These are phyloP conservation scores for Crepidotus variabilis DNA, from an alignment of 768 basidiomycete species.

Conservation along the genomic window DNA sequence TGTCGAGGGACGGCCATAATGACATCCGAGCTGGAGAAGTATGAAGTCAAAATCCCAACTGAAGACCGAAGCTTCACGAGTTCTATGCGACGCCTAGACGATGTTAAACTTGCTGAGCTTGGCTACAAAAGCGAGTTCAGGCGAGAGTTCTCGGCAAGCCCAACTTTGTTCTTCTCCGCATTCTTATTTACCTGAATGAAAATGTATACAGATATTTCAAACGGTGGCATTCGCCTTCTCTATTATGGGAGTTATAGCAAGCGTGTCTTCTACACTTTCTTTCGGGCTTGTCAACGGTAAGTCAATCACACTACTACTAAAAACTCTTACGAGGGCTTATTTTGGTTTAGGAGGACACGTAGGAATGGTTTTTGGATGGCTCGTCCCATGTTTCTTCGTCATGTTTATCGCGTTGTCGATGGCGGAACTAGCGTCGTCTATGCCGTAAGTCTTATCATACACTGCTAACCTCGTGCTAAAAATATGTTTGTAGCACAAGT, in stretches of 20 bases:
- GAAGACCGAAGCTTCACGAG: not conserved
- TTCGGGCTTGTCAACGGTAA: constrained; percentile 61
- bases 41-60: not conserved
- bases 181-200: not conserved
- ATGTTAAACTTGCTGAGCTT: constrained; percentile 56
- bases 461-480: not conserved
- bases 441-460: constrained; percentile 53
- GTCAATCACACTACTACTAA: not conserved
- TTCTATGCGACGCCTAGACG: constrained; percentile 33
- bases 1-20: not conserved
- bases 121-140: constrained; percentile 73
- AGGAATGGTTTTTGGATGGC: constrained; percentile 76
- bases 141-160: constrained; percentile 65
- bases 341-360: constrained; percentile 63
- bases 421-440: constrained; percentile 69
- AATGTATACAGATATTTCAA: constrained; percentile 45
- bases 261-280: constrained; percentile 60
- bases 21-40: not conserved
- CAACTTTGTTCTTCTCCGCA: not conserved
- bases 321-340: not conserved
- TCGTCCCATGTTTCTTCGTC: constrained; percentile 68
- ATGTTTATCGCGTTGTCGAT: constrained; percentile 66
- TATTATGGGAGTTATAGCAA: constrained; percentile 71
- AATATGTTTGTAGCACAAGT: constrained; percentile 49
- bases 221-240: constrained; percentile 65